Evolutionary conservation across 441 rosid genomes (phyloP).

Genomic region (Pelargonium fulgidum): DNA sequence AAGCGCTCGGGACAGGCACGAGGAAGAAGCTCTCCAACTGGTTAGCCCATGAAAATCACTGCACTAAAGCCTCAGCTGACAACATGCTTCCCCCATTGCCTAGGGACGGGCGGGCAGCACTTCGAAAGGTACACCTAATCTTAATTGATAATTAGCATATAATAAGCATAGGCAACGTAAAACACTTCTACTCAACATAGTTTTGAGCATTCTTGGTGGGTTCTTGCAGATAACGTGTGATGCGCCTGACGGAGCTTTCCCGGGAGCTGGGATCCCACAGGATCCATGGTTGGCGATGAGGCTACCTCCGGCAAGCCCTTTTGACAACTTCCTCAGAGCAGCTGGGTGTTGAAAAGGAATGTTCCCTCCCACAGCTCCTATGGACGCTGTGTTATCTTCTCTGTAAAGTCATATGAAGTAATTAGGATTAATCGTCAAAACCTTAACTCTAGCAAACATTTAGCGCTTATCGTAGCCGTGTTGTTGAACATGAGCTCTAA

Average conservation of each 20-base stretch:
- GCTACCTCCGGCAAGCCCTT: constrained; percentile 93
- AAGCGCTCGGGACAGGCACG: constrained; percentile 71
- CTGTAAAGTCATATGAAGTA: constrained; percentile 23
- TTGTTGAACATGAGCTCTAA: neutral
- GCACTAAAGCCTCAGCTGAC: constrained; percentile 23
- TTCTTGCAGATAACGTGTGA: constrained; percentile 23
- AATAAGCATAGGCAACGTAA: too few relatives aligned
- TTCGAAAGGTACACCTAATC: constrained; percentile 35
- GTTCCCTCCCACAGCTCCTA: neutral
- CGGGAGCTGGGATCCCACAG: constrained; percentile 24
- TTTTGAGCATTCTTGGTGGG: neutral
- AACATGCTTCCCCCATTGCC: constrained; percentile 24
- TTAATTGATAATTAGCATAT: neutral
- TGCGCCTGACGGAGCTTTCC: neutral
- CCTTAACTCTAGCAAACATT: neutral
- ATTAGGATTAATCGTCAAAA: neutral
- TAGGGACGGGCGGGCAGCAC: constrained; percentile 23
- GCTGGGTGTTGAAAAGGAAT: constrained; percentile 48
- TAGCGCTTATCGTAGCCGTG: neutral
- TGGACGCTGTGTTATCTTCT: neutral
- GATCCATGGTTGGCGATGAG: constrained; percentile 59
- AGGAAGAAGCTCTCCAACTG: constrained; percentile 86
- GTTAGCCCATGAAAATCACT: constrained; percentile 64
- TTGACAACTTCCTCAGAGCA: constrained; percentile 88
- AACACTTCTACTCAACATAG: neutral